Evolutionary conservation across 768 basidiomycete genomes (phyloP), one percentile per base, ranked within the genome.

Genomic region (Hemileccinum rubropunctum): DNA sequence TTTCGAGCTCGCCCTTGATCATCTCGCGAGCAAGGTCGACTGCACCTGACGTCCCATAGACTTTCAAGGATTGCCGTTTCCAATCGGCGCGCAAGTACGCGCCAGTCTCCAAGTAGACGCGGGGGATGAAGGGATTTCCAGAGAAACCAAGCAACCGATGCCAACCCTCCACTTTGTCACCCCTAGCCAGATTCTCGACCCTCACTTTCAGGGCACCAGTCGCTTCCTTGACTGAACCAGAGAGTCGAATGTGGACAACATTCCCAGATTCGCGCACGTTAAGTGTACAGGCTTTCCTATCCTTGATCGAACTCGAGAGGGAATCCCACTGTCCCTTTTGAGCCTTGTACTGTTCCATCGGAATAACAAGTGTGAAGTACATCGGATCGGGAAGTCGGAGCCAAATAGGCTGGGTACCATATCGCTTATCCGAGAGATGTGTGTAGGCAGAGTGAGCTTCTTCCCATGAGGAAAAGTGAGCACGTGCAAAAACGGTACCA

Each of bases 121-220:
- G 65, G 26, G 56, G 54, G 40, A 77, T 57, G 44, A 80, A 78
- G 1, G 54, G 27, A 42, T 60, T 70, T 8, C 18, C 56, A 6
- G 32, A 27, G 53, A 30, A 41, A 2, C 54, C 58, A 50, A 82
- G 71, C 0, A 71, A 71, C 30, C 70, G 64, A 61, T 83, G 81
- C 82, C 81, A 84, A 30, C 71, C 71, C 4, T 65, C 64, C 3
- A 84, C 65, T 32, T 65, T 76, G 35, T 78, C 75, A 6, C 83
- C 83, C 20, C 69, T 70, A 3, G 73, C 76, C 34, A 84, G 59
- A 45, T 69, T 75, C 60, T 84, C 83, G 0, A 81, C 77, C 45
- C 82, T 68, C 12, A 84, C 82, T 65, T 83, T 84, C 51, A 85
- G 58, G 5, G 74, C 70, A 1, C 83, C 83, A 1, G 77, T 72